These are phyloP conservation scores for Kalmusia sp. DNA, from an alignment of 2,329 filamentous ascomycete genomes.

Conservation along the genomic window DNA sequence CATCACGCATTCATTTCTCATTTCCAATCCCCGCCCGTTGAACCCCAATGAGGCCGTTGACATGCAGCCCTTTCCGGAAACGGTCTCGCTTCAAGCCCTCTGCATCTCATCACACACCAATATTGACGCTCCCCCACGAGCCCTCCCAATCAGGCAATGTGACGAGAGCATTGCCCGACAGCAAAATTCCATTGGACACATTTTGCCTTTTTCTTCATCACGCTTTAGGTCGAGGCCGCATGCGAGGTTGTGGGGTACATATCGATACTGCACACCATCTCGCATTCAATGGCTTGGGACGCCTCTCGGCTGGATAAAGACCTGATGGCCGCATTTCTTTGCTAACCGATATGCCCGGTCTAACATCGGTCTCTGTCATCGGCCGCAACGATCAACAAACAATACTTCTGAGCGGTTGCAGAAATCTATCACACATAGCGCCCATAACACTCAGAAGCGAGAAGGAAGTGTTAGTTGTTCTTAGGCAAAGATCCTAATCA, in stretches of 20 bases:
- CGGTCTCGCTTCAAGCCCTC: conserved; percentile 18
- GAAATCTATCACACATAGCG: no score
- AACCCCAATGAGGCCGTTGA: conserved; percentile 14
- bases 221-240: background rate
- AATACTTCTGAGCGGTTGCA: no score
- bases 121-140: conserved; percentile 27
- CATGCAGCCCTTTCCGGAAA: conserved; percentile 29
- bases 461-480: no score
- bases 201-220: conserved; percentile 13
- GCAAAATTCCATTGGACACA: conserved; percentile 28
- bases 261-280: background rate
- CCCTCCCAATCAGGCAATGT: conserved; percentile 23
- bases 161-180: conserved; percentile 16
- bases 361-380: no score
- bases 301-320: background rate
- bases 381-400: no score
- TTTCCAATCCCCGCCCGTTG: background rate
- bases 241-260: conserved; percentile 1
- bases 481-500: no score
- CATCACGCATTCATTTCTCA: conserved; percentile 9
- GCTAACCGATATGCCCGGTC: no score
- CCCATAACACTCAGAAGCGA: no score
- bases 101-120: conserved; percentile 42
- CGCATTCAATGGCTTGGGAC: background rate
- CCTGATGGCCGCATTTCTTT: no score